Percentiles rank a stretch among this genome's conserved stretches.
Evolutionary conservation across 2,329 filamentous ascomycete species (phyloP).

Genomic region (Arthroderma uncinatum): DNA sequence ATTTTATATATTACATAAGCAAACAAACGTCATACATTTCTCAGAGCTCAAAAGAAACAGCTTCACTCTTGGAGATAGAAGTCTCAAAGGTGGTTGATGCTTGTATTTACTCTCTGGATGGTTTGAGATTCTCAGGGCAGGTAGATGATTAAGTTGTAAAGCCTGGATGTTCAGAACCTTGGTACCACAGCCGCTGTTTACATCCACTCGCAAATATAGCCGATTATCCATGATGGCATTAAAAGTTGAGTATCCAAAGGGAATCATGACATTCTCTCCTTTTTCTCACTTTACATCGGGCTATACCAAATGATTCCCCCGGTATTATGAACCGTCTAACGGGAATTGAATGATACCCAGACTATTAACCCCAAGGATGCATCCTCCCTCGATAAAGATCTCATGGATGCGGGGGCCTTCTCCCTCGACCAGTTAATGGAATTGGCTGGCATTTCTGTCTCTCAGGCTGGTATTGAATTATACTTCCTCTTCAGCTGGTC

Average conservation of each 20-base stretch:
- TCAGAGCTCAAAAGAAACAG: background rate
- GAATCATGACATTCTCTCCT: background rate
- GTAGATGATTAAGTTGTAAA: background rate
- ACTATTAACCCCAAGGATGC: constrained; percentile 81
- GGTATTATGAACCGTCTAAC: background rate
- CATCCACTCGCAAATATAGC: constrained; percentile 9
- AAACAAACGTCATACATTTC: background rate
- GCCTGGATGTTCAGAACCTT: background rate
- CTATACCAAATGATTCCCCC: background rate
- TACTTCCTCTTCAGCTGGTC: background rate
- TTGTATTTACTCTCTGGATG: background rate
- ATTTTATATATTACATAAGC: background rate
- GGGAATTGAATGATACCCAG: constrained; percentile 35
- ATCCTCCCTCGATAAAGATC: constrained; percentile 77
- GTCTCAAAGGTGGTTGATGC: background rate
- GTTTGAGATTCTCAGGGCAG: background rate
- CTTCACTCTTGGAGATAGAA: background rate
- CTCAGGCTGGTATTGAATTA: constrained; percentile 60
- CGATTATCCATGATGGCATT: constrained; percentile 12
- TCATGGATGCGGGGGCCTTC: constrained; percentile 79
- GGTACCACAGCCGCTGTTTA: background rate
- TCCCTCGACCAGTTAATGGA: constrained; percentile 97
- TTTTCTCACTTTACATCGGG: background rate
- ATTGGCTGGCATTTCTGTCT: constrained; percentile 81
- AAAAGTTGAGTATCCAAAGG: constrained; percentile 10